Base-by-base conservation (phyloP, 768 basidiomycete species). In the Clathrus columnatus region DNA sequence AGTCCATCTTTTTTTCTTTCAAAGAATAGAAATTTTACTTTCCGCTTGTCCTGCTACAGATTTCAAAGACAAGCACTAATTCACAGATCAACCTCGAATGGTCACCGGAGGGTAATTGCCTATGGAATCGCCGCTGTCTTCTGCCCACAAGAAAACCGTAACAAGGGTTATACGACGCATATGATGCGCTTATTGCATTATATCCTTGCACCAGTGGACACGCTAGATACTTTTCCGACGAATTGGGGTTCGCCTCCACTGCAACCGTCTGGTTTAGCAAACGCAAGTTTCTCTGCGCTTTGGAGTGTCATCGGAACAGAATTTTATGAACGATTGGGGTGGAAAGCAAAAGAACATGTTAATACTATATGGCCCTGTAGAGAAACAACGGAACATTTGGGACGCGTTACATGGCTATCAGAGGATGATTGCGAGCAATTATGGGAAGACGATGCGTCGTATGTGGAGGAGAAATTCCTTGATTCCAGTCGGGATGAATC, bases 111-210 rank as follows among this genome's bases (percentile, higher is more conserved):
- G 46, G 74, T 72, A 0, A 57, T 68, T 7, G 74, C 76, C 41
- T 83, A 83, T 58, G 79, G 68, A 1, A 66, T 84, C 42, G 81
- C 81, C 0, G 73, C 73, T 3, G 81, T 84, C 7, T 85, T 74
- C 63, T 83, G 81, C 5, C 77, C 78, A 11, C 63, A 70, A 0
- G 54, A 61, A 28, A 70, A 80, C 18, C 74, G 81, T 51, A 68
- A 74, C 11, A 75, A 75, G 50, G 82, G 84, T 21, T 84, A 82
- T 57, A 81, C 77, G 7, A 63, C 65, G 11, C 78, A 81, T 57
- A 82, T 84, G 82, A 82, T 84, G 82, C 70, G 75, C 14, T 72
- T 85, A 21, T 55, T 85, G 30, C 83, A 85, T 61, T 78, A 75
- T 73, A 73, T 79, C 14, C 66, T 78, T 36, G 76, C 75, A 5